A percentile compares a stretch with the other conserved stretches of the same genome.
phyloP scores from a whole-genome alignment of 768 basidiomycete species.

The Leccinum aurantiacum region DNA sequence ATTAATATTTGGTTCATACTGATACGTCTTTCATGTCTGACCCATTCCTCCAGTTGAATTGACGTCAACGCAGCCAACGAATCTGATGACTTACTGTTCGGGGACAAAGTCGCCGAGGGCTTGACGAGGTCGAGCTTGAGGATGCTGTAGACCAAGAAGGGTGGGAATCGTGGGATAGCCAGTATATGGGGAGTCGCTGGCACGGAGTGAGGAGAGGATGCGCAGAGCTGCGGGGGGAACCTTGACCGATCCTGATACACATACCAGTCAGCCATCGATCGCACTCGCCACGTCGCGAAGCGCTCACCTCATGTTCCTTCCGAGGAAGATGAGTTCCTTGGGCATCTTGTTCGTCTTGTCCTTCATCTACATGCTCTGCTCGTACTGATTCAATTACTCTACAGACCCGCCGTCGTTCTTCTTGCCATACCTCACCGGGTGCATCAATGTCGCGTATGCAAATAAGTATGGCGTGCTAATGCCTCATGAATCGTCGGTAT shows the following conservation, averaged over 20 bases:
- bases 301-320: slow-evolving; percentile 69
- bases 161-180: too few relatives aligned
- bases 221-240: too few relatives aligned
- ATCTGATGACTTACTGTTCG: slow-evolving; percentile 18
- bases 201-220: too few relatives aligned
- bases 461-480: slow-evolving; percentile 70
- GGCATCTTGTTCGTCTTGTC: slow-evolving; percentile 74
- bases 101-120: too few relatives aligned
- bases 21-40: slow-evolving; percentile 2
- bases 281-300: neutral
- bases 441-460: slow-evolving; percentile 71
- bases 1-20: neutral
- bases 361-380: slow-evolving; percentile 68
- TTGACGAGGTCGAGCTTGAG: too few relatives aligned
- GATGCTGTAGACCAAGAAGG: too few relatives aligned
- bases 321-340: slow-evolving; percentile 71
- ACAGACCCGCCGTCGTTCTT: slow-evolving; percentile 6
- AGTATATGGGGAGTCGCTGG: too few relatives aligned
- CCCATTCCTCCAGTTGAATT: slow-evolving; percentile 55
- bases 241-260: too few relatives aligned
- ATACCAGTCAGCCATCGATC: neutral
- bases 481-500: slow-evolving; percentile 67
- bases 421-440: slow-evolving; percentile 47
- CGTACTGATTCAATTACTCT: slow-evolving; percentile 56
- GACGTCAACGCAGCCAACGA: slow-evolving; percentile 59